Evolutionary conservation across 2,329 filamentous ascomycete species (phyloP), one percentile per base, ranked within the genome.

Genomic region (Blastomyces emzantsi): DNA sequence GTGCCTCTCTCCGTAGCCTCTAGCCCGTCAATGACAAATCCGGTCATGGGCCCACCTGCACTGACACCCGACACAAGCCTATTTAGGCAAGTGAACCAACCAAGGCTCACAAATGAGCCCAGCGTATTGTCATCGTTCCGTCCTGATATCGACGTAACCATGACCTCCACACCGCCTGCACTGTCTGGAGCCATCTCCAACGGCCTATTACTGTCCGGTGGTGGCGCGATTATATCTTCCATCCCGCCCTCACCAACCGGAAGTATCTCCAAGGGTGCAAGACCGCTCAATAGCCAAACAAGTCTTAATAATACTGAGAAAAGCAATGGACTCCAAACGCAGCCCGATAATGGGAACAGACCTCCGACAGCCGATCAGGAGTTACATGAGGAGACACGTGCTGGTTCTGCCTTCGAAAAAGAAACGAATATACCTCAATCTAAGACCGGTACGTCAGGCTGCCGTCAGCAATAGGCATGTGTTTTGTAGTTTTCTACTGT

Each of bases 1-100:
- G 39, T 33, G 41, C 15, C 45, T 61, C 13, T 45, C 13, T 33
- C 36, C 54, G 49, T 58, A 19, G 61, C 58, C 2, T 51, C 55
- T 17, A 25, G 64, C 30, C 64, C 65, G 25, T 45, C 59, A 36
- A 62, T 17, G 33, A 28, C 36, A n/a, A 64, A 61, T 28, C 65
- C 66, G 39, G 65, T 66, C 39, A 33, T 54, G n/a, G 68, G 68
- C 1, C 69, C 70, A 52, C 69, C 68, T 61, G 65, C 71, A 36
- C 60, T 71, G 17, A 63, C 64, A 7, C 71, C 70, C 5, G 70
- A 73, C 59, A 68, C 60, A 25, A 70, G 69, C 52, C 28, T 63
- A 9, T 63, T 60, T 43, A 54, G 56, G 15, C 1, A 22, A n/a
- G n/a, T 36, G 30, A 30, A 43, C 30, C n/a, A 47, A 15, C 22